Evolutionary conservation across 1,284 basidiomycete species (phyloP).

Genomic region (Rhodotorula sp.): DNA sequence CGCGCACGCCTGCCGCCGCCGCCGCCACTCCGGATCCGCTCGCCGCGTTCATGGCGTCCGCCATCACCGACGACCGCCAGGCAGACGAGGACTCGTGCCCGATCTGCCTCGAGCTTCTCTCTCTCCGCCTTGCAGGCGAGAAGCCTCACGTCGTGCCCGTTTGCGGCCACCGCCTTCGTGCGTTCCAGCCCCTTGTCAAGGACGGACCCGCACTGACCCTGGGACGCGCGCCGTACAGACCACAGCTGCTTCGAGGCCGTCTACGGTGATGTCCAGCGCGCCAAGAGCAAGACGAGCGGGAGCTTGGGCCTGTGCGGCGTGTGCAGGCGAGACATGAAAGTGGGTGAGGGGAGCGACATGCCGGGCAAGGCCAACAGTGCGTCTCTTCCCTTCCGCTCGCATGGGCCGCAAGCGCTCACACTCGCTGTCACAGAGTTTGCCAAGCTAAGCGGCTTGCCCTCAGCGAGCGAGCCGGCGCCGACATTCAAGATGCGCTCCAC

Average conservation of each 20-base stretch:
- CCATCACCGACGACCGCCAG: conserved; percentile 57
- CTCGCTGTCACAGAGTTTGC: conserved; percentile 43
- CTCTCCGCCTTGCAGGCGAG: conserved; percentile 74
- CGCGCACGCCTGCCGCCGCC: not conserved
- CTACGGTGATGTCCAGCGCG: conserved; percentile 64
- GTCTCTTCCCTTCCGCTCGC: conserved; percentile 51
- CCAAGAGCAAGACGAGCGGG: conserved; percentile 65
- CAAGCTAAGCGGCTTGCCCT: conserved; percentile 42
- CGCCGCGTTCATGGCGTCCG: conserved; percentile 8
- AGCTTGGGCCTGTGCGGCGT: conserved; percentile 90
- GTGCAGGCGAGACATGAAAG: conserved; percentile 90
- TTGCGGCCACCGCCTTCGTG: conserved; percentile 90
- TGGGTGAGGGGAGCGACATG: conserved; percentile 66
- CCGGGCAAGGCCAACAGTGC: conserved; percentile 75
- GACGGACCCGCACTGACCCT: not conserved
- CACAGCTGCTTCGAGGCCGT: conserved; percentile 61
- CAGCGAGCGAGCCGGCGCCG: not conserved
- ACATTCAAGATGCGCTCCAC: conserved; percentile 42
- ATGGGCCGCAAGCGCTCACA: not conserved
- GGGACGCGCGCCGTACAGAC: conserved; percentile 16
- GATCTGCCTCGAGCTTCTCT: conserved; percentile 85
- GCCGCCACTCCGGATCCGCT: not conserved
- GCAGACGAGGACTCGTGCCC: conserved; percentile 76
- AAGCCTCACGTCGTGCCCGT: conserved; percentile 95
- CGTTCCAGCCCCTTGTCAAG: not conserved